Evolutionary conservation across 2,329 filamentous ascomycete genomes (phyloP).

Genomic region (Pseudogymnoascus sp.): DNA sequence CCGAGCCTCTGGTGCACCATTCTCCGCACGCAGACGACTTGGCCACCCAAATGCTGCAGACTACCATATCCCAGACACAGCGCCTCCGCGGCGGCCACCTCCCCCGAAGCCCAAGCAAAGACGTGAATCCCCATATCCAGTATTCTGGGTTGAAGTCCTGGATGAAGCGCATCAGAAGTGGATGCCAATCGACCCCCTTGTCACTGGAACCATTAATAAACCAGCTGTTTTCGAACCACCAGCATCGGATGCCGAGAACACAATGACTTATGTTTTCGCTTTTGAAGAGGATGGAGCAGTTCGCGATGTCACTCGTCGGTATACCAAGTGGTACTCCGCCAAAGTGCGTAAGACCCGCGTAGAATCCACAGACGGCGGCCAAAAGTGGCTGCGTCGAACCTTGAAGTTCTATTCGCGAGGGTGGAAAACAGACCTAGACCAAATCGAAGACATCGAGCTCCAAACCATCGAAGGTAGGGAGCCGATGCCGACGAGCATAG

Average conservation of each 20-base stretch:
- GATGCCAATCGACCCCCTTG: slow-evolving; percentile 79
- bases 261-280: slow-evolving; percentile 73
- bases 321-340: slow-evolving; percentile 80
- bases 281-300: slow-evolving; percentile 75
- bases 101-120: slow-evolving; percentile 29
- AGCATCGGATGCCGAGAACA: slow-evolving; percentile 66
- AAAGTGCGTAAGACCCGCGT: slow-evolving; percentile 81
- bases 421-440: slow-evolving; percentile 58
- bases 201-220: slow-evolving; percentile 71
- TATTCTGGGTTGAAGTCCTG: slow-evolving; percentile 93
- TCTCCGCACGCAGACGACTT: slow-evolving; percentile 24
- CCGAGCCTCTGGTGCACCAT: slow-evolving; percentile 13
- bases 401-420: slow-evolving; percentile 42
- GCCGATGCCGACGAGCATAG: slow-evolving; percentile 76
- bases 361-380: slow-evolving; percentile 49
- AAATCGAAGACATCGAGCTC: slow-evolving; percentile 76
- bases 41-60: slow-evolving; percentile 38
- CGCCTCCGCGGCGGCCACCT: slow-evolving; percentile 30
- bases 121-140: slow-evolving; percentile 65
- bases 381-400: slow-evolving; percentile 47
- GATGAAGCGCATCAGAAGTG: slow-evolving; percentile 83
- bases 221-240: slow-evolving; percentile 76
- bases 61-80: slow-evolving; percentile 41
- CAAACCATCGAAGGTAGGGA: slow-evolving; percentile 64
- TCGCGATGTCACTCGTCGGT: slow-evolving; percentile 80